Evolutionary conservation across 352 stramenopile species (phyloP).

Genomic region (Phytophthora podocarpi): DNA sequence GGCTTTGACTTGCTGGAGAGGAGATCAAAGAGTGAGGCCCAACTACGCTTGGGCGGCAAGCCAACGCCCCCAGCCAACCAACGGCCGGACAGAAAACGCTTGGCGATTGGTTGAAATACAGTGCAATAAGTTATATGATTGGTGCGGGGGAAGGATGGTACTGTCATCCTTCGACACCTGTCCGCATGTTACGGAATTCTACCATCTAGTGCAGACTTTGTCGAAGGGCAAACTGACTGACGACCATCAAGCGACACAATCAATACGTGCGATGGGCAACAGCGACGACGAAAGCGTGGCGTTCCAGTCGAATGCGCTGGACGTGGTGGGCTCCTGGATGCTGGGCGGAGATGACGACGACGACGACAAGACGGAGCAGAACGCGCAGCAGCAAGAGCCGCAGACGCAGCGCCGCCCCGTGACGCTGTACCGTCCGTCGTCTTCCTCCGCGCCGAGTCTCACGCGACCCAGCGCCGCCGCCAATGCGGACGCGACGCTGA

Average conservation of each 20-base stretch:
- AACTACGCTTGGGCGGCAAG: no score
- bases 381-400: slow-evolving; percentile 15
- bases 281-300: slow-evolving; percentile 56
- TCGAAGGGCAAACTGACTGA: not conserved
- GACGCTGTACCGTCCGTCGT: slow-evolving; percentile 59
- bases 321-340: slow-evolving; percentile 74
- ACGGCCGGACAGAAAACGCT: not conserved
- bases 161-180: not conserved
- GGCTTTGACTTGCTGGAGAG: slow-evolving; percentile 60
- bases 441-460: slow-evolving; percentile 34
- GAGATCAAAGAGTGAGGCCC: slow-evolving; percentile 71
- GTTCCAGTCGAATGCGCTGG: slow-evolving; percentile 60
- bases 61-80: slow-evolving; percentile 59
- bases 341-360: slow-evolving; percentile 33
- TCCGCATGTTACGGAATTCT: slow-evolving; percentile 17
- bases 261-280: slow-evolving; percentile 13
- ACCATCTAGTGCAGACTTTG: slow-evolving; percentile 11
- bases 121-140: not conserved
- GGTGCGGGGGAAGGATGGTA: not conserved
- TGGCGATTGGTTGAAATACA: slow-evolving; percentile 22
- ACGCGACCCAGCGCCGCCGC: slow-evolving; percentile 25
- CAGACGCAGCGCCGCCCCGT: slow-evolving; percentile 33
- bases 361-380: not conserved
- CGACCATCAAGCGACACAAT: slow-evolving; percentile 5
- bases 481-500: slow-evolving; percentile 33